These are phyloP conservation scores for Phaeophleospora eucalypticola DNA, from an alignment of 2,329 filamentous ascomycete species.

Conservation along the genomic window DNA sequence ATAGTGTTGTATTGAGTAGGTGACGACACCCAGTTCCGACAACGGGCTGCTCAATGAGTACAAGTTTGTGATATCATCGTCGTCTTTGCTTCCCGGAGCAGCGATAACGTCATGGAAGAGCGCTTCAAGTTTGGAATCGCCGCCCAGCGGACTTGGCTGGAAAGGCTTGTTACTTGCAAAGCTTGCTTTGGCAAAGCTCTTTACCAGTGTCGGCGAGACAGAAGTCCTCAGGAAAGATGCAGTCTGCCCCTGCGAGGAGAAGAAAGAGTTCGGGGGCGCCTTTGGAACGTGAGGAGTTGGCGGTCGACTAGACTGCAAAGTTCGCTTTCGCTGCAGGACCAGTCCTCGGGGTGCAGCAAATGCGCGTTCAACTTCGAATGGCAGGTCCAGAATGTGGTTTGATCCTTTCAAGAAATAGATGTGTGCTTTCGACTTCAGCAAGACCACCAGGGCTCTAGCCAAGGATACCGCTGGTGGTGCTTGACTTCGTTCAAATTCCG, in stretches of 20 bases:
- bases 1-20: slow-evolving; percentile 27
- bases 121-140: slow-evolving; percentile 23
- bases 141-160: slow-evolving; percentile 25
- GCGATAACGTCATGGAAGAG: slow-evolving; percentile 27
- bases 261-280: slow-evolving; percentile 78
- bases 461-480: slow-evolving; percentile 3
- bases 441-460: slow-evolving; percentile 69
- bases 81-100: slow-evolving; percentile 10
- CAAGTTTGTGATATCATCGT: slow-evolving; percentile 63
- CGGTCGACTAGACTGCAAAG: slow-evolving; percentile 40
- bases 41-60: slow-evolving; percentile 84
- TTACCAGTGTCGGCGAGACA: slow-evolving; percentile 29
- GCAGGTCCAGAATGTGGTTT: slow-evolving; percentile 84
- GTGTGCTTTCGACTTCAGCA: slow-evolving; percentile 88
- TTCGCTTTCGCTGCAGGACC: slow-evolving; percentile 76
- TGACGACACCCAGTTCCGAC: slow-evolving; percentile 75
- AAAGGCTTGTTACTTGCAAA: slow-evolving; percentile 17
- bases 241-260: slow-evolving; percentile 59
- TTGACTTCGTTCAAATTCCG: background rate
- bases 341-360: slow-evolving; percentile 79
- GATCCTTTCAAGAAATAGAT: slow-evolving; percentile 86
- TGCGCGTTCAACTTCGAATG: slow-evolving; percentile 87
- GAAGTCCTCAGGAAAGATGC: slow-evolving; percentile 31
- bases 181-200: slow-evolving; percentile 20
- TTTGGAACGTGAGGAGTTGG: slow-evolving; percentile 41